These are phyloP conservation scores for Aspergillus bombycis DNA, from an alignment of 2,329 filamentous ascomycete genomes.

Conservation along the genomic window DNA sequence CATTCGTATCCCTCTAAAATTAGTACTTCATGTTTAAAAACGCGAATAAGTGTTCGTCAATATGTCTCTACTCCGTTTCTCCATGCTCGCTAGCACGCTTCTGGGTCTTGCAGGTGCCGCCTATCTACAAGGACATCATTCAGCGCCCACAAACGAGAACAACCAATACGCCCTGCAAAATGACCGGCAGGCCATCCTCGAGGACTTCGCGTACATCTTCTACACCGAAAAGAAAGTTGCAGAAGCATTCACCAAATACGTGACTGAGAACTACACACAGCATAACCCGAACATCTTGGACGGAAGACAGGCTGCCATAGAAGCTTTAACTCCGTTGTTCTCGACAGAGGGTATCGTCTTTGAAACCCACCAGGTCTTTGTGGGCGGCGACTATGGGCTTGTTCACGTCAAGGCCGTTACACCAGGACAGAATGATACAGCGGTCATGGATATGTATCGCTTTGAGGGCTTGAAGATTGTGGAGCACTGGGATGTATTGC, in stretches of 20 bases:
- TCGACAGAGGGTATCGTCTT: not conserved
- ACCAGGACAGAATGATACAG: not conserved
- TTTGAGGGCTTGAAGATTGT: not conserved
- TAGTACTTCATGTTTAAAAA: no score
- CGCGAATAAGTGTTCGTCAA: not conserved
- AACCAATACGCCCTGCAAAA: fast-evolving
- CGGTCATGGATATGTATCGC: not conserved
- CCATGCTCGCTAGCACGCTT: not conserved
- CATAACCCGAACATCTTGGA: not conserved
- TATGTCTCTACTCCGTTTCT: not conserved
- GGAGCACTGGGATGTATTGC: not conserved
- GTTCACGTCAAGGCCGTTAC: not conserved
- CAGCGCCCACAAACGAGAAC: not conserved
- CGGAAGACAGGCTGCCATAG: not conserved
- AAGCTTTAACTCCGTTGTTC: not conserved
- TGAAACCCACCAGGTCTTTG: not conserved
- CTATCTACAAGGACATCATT: not conserved
- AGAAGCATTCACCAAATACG: not conserved
- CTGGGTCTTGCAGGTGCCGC: not conserved
- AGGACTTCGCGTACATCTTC: not conserved
- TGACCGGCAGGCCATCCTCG: not conserved
- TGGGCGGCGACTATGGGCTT: not conserved
- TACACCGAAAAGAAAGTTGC: not conserved
- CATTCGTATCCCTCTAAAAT: no score
- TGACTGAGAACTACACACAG: not conserved